phyloP scores from a whole-genome alignment of 2,329 filamentous ascomycete species.

The Aspergillus quadrilineatus region DNA sequence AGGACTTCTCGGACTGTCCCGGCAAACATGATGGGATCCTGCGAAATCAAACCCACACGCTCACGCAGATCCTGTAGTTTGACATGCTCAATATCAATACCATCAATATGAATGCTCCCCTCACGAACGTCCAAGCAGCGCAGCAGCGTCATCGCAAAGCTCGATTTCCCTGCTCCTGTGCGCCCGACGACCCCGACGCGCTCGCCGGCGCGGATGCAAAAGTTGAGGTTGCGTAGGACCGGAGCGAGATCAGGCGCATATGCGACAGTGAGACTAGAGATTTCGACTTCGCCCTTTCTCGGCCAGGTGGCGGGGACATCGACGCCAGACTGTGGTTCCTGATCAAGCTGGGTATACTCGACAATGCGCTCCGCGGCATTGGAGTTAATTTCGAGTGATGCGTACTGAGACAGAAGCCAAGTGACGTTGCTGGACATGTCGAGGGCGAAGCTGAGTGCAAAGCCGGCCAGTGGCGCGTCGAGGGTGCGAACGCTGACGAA shows the following conservation, averaged over 20 bases:
- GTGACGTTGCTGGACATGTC: conserved; percentile 65
- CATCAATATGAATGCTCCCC: conserved; percentile 32
- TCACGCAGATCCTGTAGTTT: conserved; percentile 61
- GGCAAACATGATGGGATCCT: conserved; percentile 79
- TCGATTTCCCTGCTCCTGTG: conserved; percentile 38
- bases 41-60: conserved; percentile 77
- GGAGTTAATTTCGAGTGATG: conserved; percentile 58
- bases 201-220: conserved; percentile 27
- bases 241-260: conserved; percentile 69
- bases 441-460: conserved; percentile 71
- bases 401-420: conserved; percentile 66
- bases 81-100: conserved; percentile 50
- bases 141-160: conserved; percentile 32
- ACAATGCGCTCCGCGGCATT: conserved; percentile 47
- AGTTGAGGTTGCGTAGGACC: conserved; percentile 27
- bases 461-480: conserved; percentile 70
- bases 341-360: conserved; percentile 47
- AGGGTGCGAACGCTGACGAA: conserved; percentile 63
- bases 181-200: conserved; percentile 35
- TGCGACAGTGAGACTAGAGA: conserved; percentile 68
- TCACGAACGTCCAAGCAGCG: conserved; percentile 30
- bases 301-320: conserved; percentile 33
- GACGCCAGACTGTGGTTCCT: conserved; percentile 20
- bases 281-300: conserved; percentile 65
- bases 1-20: conserved; percentile 75